Base-by-base conservation (phyloP, 1,284 basidiomycete species). In the Cryptococcus depauperatus region DNA sequence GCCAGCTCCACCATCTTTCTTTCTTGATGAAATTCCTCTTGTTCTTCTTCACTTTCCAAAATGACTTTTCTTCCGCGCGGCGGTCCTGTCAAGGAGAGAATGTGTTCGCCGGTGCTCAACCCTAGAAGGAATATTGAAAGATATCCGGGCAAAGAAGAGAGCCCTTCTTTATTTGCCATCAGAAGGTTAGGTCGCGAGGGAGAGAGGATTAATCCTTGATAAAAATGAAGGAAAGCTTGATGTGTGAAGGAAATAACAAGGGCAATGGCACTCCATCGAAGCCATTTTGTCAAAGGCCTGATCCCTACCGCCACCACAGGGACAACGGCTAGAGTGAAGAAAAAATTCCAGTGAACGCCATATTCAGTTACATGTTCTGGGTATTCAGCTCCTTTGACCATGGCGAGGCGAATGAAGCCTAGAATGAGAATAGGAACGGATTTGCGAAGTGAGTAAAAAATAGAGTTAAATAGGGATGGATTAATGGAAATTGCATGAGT, bases 331-430 rank as follows among this genome's bases (percentile, higher is more conserved):
- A 98, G 75, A 0, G 95, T 97, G 59, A 97, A 79, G 76, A 98
- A 98, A 70, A 98, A 98, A 68, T 98, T 98, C 95, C 95, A 98
- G 62, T 97, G 92, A 0, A 82, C 81, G 1, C 95, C 95, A 56
- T 98, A 98, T 72, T 98, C 93, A 0, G 89, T 83, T 35, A 86
- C 81, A 56, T 98, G 95, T 74, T 98, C 93, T 3, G 91, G 93
- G 67, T 98, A 98, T 48, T 92, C 88, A 0, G 83, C 81, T 3
- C 88, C 85, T 68, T 98, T 98, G 29, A 99, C 92, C 39, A 90
- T 77, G 0, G 88, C 46, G 0, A 96, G 81, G 2, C 93, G 76
- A 0, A 89, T 62, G 0, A 89, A 40, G 0, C 91, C 95, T 0
- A 98, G 73, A 0, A 76, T 55, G 3, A 91, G 72, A 18, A 96